phyloP scores from a whole-genome alignment of 2,329 filamentous ascomycete species.

The Fusarium azukiicola region DNA sequence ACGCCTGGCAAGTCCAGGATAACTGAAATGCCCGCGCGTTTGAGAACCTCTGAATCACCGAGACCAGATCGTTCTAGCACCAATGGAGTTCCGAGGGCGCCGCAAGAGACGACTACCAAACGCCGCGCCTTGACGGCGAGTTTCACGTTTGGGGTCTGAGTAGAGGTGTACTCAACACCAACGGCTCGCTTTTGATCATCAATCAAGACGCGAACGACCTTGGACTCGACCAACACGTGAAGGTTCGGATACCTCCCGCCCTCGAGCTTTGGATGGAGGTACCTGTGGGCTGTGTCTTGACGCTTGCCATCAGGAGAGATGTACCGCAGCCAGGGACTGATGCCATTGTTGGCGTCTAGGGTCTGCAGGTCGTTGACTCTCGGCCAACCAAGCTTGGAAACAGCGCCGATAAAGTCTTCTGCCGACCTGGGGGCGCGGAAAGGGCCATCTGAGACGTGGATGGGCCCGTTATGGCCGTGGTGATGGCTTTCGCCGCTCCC shows the following conservation, averaged over 20 bases:
- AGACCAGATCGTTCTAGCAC: constrained; percentile 2
- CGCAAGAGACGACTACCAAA: not conserved
- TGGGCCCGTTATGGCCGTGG: not conserved
- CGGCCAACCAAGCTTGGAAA: not conserved
- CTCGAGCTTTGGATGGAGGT: constrained; percentile 61
- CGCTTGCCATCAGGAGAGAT: constrained; percentile 71
- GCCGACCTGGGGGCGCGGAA: not conserved
- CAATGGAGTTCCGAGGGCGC: constrained; percentile 1
- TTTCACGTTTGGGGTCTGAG: not conserved
- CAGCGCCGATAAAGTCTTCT: constrained; percentile 2
- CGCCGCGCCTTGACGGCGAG: not conserved
- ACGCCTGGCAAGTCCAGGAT: constrained; percentile 71
- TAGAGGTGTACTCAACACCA: not conserved
- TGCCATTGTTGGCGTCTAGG: constrained; percentile 63
- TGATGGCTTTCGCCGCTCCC: not conserved
- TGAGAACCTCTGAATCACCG: not conserved
- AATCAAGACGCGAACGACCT: not conserved
- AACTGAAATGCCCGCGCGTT: not conserved
- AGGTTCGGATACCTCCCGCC: not conserved
- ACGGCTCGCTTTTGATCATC: not conserved
- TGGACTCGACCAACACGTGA: constrained; percentile 1
- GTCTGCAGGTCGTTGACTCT: constrained; percentile 69
- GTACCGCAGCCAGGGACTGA: constrained; percentile 61
- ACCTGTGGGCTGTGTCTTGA: constrained; percentile 77
- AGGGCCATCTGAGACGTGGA: not conserved